Base-by-base conservation (phyloP, 73 alveolate genomes). In the Paramecium octaurelia region DNA sequence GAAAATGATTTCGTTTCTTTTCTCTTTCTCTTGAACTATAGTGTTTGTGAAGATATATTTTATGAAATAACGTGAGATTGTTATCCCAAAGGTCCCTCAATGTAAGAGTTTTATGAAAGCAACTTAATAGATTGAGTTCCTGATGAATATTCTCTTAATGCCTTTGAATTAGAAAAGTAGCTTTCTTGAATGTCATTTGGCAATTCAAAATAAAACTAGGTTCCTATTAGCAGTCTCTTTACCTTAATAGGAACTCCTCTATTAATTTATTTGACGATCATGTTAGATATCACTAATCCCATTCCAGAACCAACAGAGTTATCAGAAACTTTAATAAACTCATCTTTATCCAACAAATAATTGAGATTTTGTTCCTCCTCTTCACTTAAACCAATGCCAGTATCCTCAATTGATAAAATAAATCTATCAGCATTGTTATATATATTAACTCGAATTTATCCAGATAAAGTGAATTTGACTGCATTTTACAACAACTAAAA, bases 261-360 rank as follows among this genome's bases (percentile, higher is more conserved):
- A 75, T 40, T 75, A 21, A 75, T 14, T 44, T 75, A n/a, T 20
- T 75, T 75, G 5, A 75, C 69, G n/a, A 75, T 75, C 48, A 31
- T 21, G 12, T 75, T 75, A 4, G 88, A 75, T 75, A 75, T 75
- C 3, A 34, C 35, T 36, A 75, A 75, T 12, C 88, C 88, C 23
- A 75, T 31, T 36, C 88, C 88, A 34, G 88, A 75, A 1, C 88
- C 88, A 16, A 75, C 88, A 34, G 88, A 34, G 14, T 40, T 29
- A 14, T 29, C 34, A 36, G 88, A 75, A 21, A 75, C 59, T 35
- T 75, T 75, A 75, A 75, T 75, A 34, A 75, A 75, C 4, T 34
- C 48, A 12, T 29, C 48, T 14, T 24, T 75, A 75, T 75, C 48
- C 36, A 75, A 75, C 0, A 75, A 20, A 34, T 34, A 21, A 40